Conservation (phyloP, 2,329 filamentous ascomycete genomes). For the Venturiaceae sp. region DNA sequence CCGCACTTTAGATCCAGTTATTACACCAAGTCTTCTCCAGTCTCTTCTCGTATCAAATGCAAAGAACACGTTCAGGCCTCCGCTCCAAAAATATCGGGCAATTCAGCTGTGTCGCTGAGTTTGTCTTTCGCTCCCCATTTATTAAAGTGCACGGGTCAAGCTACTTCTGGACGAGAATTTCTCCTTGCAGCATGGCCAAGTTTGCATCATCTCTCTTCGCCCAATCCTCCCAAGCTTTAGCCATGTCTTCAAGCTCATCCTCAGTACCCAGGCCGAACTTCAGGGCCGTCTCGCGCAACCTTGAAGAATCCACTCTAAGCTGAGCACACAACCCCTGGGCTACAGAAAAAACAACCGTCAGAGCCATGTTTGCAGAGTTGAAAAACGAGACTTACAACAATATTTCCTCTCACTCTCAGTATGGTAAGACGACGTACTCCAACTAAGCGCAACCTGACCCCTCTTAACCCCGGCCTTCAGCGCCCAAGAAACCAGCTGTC, state of each 20-base stretch:
- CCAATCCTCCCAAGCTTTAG: slow-evolving; percentile 20
- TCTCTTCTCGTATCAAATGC: no score
- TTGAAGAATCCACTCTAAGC: background rate
- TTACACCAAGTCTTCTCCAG: no score
- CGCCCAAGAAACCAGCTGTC: slow-evolving; percentile 17
- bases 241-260: slow-evolving; percentile 20
- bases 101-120: no score
- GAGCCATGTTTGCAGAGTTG: background rate
- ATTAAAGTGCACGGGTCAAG: no score
- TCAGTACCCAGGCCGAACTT: slow-evolving; percentile 16
- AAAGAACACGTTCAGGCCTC: no score
- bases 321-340: slow-evolving; percentile 7
- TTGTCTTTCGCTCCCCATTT: no score
- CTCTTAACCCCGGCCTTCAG: slow-evolving; percentile 18
- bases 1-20: no score
- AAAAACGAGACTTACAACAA: slow-evolving; percentile 15
- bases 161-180: slow-evolving; percentile 14
- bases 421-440: slow-evolving; percentile 22
- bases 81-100: no score
- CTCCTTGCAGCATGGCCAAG: slow-evolving; percentile 20
- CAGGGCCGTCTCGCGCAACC: slow-evolving; percentile 15
- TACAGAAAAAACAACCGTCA: background rate
- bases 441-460: slow-evolving; percentile 15
- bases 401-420: slow-evolving; percentile 18
- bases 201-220: slow-evolving; percentile 20